These are phyloP conservation scores for Vachellia collinsii DNA, from an alignment of 306 rosid genomes.

Conservation along the genomic window DNA sequence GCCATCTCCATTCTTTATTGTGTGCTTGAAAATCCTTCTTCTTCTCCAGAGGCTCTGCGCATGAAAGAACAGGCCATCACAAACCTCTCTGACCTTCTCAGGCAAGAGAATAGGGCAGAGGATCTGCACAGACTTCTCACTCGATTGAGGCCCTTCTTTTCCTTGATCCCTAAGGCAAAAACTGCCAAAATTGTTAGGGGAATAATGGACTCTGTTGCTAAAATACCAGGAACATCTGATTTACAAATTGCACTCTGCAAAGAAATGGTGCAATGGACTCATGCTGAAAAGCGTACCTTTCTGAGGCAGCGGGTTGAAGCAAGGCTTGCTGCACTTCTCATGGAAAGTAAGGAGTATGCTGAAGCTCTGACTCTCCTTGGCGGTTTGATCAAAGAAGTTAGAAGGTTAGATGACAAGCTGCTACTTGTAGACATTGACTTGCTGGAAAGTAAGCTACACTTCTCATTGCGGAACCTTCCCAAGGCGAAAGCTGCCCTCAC, in stretches of 20 bases:
- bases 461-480: constrained; percentile 90
- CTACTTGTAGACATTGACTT: constrained; percentile 93
- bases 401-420: constrained; percentile 94
- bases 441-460: constrained; percentile 92
- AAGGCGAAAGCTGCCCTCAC: constrained; percentile 96
- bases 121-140: constrained; percentile 88
- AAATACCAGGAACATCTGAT: constrained; percentile 83
- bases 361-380: constrained; percentile 88
- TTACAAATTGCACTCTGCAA: constrained; percentile 87
- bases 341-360: constrained; percentile 89
- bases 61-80: constrained; percentile 89
- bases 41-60: constrained; percentile 85
- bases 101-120: constrained; percentile 84
- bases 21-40: constrained; percentile 75
- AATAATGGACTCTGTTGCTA: constrained; percentile 80
- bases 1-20: constrained; percentile 76
- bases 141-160: constrained; percentile 88
- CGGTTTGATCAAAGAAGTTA: constrained; percentile 85
- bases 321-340: constrained; percentile 89
- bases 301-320: constrained; percentile 94
- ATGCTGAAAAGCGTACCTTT: constrained; percentile 89
- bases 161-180: constrained; percentile 89
- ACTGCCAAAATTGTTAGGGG: constrained; percentile 92
- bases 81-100: constrained; percentile 75
- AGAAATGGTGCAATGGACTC: constrained; percentile 98